phyloP scores from a whole-genome alignment of 441 rosid genomes.

The California macrophylla region DNA sequence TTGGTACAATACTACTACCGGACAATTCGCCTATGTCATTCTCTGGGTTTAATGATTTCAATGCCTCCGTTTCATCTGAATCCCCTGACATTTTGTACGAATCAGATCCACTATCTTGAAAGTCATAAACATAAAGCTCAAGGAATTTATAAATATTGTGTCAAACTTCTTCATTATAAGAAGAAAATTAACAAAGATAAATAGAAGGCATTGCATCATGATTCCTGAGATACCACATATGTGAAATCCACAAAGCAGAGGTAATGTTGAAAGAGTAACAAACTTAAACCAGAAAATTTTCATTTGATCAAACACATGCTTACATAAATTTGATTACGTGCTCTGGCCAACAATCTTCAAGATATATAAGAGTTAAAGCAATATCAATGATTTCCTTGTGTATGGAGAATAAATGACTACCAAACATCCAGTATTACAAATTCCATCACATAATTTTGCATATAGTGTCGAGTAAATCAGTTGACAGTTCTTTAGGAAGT shows the following conservation, averaged over 20 bases:
- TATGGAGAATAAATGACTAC: neutral
- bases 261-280: neutral
- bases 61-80: slow-evolving; percentile 21
- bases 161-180: neutral
- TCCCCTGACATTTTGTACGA: slow-evolving; percentile 13
- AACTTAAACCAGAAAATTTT: neutral
- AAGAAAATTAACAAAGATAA: neutral
- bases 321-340: neutral
- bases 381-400: neutral
- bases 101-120: slow-evolving; percentile 23
- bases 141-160: neutral
- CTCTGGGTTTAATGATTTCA: slow-evolving; percentile 16
- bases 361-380: neutral
- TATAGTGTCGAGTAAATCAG: neutral
- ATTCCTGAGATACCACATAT: neutral
- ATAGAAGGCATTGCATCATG: neutral
- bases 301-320: neutral
- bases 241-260: neutral
- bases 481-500: neutral
- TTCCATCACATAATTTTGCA: neutral
- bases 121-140: neutral
- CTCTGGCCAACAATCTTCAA: neutral
- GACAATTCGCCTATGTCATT: slow-evolving; percentile 27
- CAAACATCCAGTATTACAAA: neutral
- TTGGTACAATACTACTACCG: slow-evolving; percentile 13